Evolutionary conservation across 257 asterid genomes (phyloP), one percentile per base, ranked within the genome.

Genomic region (Solanum pinnatisectum): DNA sequence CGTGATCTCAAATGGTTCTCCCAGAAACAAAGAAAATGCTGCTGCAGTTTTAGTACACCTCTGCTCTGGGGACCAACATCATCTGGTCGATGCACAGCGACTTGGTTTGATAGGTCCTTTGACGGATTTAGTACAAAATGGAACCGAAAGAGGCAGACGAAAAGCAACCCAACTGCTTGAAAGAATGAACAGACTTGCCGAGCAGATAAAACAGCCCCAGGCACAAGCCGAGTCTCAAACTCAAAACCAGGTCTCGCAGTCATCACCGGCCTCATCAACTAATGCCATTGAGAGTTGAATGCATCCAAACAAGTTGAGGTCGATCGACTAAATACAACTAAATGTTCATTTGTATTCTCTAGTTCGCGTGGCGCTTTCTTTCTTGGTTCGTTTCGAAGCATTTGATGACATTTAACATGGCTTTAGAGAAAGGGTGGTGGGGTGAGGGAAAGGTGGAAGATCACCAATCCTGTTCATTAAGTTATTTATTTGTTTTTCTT

Each of bases 1-100:
- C 11, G 73, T 89, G 36, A 87, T 89, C 49, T 23, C 87, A 52
- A 84, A 70, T 59, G 87, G 89, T 27, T 83, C 91, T 16, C 89
- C 89, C 36, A 72, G 87, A 84, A 89, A 89, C 73, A 89, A 83
- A 77, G 91, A 89, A 79, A 89, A 89, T 10, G 74, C 87, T 15
- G 77, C 89, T 71, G 89, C 89, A 11, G 56, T 89, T 52, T 25
- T 89, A 44, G 87, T 83, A 40, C 52, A 85, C 52, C 87, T 89
- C 8, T 89, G 87, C 42, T 86, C 40, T 44, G 83, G 88, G 3
- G 86, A 89, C 49, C 87, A 59, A 40, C 86, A 74, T 46, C 79
- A 88, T 85, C 84, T 85, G 36, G 74, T 83, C 7, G 90, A 88
- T 71, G 87, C 84, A 7, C 83, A 76, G 56, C 76, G 86, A 39